A percentile compares a stretch with the other conserved stretches of the same genome.
Conservation (phyloP, 352 stramenopile species). For the Phytopythium montanum region DNA sequence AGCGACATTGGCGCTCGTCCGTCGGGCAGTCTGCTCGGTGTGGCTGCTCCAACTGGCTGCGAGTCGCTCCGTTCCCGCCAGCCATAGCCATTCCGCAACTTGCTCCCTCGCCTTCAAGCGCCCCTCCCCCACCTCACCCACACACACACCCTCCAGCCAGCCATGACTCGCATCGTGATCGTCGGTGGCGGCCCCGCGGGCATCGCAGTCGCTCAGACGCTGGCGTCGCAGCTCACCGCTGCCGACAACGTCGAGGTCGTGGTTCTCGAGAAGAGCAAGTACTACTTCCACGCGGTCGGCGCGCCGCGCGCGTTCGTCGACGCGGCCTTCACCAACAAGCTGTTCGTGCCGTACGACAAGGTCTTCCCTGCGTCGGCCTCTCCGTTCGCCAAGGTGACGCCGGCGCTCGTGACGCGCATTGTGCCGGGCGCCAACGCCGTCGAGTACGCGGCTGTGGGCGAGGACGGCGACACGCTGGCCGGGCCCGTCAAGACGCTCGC, state of each 20-base stretch:
- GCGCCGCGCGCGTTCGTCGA: constrained; percentile 43
- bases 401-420: constrained; percentile 37
- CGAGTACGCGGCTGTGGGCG: constrained; percentile 26
- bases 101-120: neutral
- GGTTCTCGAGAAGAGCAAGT: constrained; percentile 56
- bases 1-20: too few relatives aligned
- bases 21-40: too few relatives aligned
- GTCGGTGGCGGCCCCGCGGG: constrained; percentile 45
- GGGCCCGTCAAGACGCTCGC: constrained; percentile 24
- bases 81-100: neutral
- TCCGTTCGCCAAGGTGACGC: constrained; percentile 37
- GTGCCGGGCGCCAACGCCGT: constrained; percentile 30
- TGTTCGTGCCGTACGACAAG: constrained; percentile 56
- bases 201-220: constrained; percentile 33
- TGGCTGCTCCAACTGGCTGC: too few relatives aligned
- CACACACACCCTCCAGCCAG: neutral
- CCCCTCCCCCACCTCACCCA: neutral
- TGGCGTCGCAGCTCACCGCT: constrained; percentile 27
- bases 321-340: constrained; percentile 35
- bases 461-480: constrained; percentile 23
- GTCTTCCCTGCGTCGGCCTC: constrained; percentile 28
- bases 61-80: neutral
- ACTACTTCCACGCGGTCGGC: constrained; percentile 44
- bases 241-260: constrained; percentile 36
- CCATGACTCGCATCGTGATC: constrained; percentile 50